Evolutionary conservation across 2,329 filamentous ascomycete genomes (phyloP).

Genomic region (Penicillium sp.): DNA sequence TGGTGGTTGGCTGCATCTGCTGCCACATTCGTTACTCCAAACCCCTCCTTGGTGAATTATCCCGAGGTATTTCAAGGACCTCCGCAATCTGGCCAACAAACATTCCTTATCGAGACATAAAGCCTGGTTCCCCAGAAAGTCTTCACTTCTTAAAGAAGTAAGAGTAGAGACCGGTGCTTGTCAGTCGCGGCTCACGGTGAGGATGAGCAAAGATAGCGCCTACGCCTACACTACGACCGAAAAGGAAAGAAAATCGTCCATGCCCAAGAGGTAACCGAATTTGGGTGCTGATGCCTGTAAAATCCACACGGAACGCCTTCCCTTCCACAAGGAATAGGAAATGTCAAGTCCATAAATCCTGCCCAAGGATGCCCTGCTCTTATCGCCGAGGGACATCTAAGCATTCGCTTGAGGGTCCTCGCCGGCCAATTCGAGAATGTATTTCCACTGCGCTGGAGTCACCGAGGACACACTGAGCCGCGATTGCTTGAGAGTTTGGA

Average conservation of each 20-base stretch:
- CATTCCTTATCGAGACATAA: not conserved
- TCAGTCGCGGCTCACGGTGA: too few relatives aligned
- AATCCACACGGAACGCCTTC: not conserved
- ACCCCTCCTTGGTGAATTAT: not conserved
- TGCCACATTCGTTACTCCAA: not conserved
- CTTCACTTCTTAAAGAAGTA: too few relatives aligned
- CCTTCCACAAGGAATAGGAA: not conserved
- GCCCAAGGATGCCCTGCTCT: not conserved
- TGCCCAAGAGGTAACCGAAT: not conserved
- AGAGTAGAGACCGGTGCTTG: not conserved
- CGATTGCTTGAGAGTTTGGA: constrained; percentile 83
- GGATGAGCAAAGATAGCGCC: not conserved
- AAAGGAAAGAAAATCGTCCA: not conserved
- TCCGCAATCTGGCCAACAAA: not conserved
- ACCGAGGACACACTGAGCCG: constrained; percentile 72
- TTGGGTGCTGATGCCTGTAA: not conserved
- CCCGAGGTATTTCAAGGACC: not conserved
- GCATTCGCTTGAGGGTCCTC: constrained; percentile 30
- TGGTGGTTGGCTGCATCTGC: constrained; percentile 13
- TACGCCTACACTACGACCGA: constrained; percentile 2
- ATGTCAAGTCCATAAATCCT: not conserved
- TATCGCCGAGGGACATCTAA: not conserved
- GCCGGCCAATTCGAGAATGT: constrained; percentile 48
- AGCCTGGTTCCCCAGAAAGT: not conserved
- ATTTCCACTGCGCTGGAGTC: constrained; percentile 50